These are phyloP conservation scores for Pythium coloratum DNA, from an alignment of 352 stramenopile species.

Conservation along the genomic window DNA sequence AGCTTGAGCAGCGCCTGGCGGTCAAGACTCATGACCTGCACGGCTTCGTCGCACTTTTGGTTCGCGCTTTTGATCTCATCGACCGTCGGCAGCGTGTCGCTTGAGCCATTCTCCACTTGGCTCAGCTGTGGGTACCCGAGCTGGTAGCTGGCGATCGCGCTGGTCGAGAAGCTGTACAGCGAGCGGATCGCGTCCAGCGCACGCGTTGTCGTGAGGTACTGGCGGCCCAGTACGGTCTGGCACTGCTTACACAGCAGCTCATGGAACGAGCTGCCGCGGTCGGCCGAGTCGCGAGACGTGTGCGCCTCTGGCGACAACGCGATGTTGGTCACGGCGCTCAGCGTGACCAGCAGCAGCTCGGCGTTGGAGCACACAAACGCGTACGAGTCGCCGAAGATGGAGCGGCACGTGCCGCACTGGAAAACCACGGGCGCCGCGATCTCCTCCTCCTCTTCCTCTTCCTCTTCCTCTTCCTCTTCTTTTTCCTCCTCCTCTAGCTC, in stretches of 20 bases:
- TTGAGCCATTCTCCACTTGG: constrained; percentile 22
- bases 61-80: constrained; percentile 35
- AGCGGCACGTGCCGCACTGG: constrained; percentile 80
- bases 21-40: constrained; percentile 50
- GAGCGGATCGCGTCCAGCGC: constrained; percentile 61
- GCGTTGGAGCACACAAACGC: constrained; percentile 77
- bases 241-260: constrained; percentile 83
- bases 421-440: constrained; percentile 74
- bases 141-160: constrained; percentile 75
- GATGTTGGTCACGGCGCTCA: constrained; percentile 75
- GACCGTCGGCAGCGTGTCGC: constrained; percentile 20
- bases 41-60: constrained; percentile 31
- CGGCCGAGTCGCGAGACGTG: constrained; percentile 47
- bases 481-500: constrained; percentile 30
- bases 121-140: constrained; percentile 60
- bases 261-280: constrained; percentile 70
- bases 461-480: constrained; percentile 37
- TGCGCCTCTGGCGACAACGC: constrained; percentile 39
- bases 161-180: constrained; percentile 73
- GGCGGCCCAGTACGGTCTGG: constrained; percentile 71
- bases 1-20: constrained; percentile 51
- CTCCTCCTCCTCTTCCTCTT: constrained; percentile 54
- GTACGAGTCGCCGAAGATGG: constrained; percentile 85
- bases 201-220: constrained; percentile 73
- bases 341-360: constrained; percentile 68